Conservation (phyloP, 129 eudicot species). For the Saussurea involucrata region DNA sequence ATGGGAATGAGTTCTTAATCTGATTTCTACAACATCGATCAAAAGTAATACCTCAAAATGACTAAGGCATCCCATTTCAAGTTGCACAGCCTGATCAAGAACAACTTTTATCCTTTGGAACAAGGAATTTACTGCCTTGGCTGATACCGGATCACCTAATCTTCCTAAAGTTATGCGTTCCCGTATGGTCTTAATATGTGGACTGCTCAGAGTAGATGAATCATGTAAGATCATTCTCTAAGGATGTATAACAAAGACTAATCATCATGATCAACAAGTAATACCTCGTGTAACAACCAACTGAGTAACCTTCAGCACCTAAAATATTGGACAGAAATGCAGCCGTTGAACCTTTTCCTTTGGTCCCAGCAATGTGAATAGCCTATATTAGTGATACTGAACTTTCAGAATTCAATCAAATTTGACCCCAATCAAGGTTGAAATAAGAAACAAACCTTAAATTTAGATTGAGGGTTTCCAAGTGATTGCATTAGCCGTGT, state of each 20-base stretch:
- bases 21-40: background rate
- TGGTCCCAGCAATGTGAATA: constrained; percentile 92
- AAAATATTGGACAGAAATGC: constrained; percentile 82
- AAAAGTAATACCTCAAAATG: constrained; percentile 79
- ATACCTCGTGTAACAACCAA: constrained; percentile 93
- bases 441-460: constrained; percentile 44
- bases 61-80: constrained; percentile 57
- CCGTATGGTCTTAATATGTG: constrained; percentile 80
- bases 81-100: constrained; percentile 59
- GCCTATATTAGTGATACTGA: constrained; percentile 37
- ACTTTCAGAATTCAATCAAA: background rate
- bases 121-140: constrained; percentile 43
- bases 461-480: constrained; percentile 86
- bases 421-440: background rate
- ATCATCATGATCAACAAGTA: background rate
- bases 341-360: constrained; percentile 98
- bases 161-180: constrained; percentile 84
- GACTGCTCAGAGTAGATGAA: constrained; percentile 62
- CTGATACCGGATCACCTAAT: constrained; percentile 64
- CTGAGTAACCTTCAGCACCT: constrained; percentile 79
- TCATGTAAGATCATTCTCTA: background rate
- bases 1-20: background rate
- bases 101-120: constrained; percentile 52
- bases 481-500: constrained; percentile 59
- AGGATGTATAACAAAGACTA: background rate